Conservation (phyloP, 495 filamentous ascomycete species). For the Hypoxylon perforatum region DNA sequence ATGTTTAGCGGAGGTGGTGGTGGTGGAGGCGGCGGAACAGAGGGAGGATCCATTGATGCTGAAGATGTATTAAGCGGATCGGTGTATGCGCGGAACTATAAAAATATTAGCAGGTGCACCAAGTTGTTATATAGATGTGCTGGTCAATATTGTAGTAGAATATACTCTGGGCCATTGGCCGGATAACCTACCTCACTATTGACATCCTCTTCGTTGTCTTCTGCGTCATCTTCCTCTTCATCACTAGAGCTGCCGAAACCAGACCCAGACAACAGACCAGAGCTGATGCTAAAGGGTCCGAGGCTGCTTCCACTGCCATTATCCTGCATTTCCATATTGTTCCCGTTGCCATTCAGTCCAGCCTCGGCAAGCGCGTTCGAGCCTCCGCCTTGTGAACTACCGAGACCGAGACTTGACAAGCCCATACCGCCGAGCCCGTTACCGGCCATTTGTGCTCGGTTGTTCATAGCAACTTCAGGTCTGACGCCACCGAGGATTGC, state of each 20-base stretch:
- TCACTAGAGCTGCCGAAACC: conserved; percentile 97
- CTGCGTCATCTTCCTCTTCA: conserved; percentile 96
- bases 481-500: conserved; percentile 97
- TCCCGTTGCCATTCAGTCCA: conserved; percentile 68
- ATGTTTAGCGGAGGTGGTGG: conserved; percentile 78
- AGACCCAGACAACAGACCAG: conserved; percentile 76
- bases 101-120: conserved; percentile 21
- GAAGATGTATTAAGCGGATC: conserved; percentile 57
- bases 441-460: conserved; percentile 53
- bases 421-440: conserved; percentile 59
- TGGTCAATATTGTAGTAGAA: not conserved
- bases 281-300: conserved; percentile 73
- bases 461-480: conserved; percentile 80
- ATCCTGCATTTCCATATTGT: conserved; percentile 74
- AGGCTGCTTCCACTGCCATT: conserved; percentile 71
- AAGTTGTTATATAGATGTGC: not conserved
- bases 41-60: conserved; percentile 59
- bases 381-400: conserved; percentile 66
- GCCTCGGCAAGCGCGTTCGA: conserved; percentile 82
- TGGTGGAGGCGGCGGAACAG: conserved; percentile 62
- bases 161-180: no score
- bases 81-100: conserved; percentile 62
- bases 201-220: conserved; percentile 79
- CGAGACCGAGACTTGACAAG: conserved; percentile 52
- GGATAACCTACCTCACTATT: conserved; percentile 60